phyloP scores from a whole-genome alignment of 2,329 filamentous ascomycete genomes.

The Mariannaea elegans region DNA sequence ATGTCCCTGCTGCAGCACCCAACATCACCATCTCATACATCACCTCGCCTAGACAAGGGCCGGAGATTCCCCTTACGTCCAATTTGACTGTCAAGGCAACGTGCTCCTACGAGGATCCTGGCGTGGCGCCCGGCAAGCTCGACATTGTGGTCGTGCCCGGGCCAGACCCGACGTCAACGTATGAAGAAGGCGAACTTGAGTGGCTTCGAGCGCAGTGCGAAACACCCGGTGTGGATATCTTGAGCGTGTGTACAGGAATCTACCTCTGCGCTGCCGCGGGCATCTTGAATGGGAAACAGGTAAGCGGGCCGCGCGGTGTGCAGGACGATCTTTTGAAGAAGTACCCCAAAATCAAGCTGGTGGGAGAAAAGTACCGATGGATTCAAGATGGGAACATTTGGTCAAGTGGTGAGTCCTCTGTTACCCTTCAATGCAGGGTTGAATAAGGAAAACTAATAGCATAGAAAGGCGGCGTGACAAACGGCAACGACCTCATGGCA shows the following conservation, averaged over 20 bases:
- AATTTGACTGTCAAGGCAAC: constrained; percentile 50
- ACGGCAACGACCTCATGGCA: constrained; percentile 64
- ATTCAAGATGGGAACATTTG: constrained; percentile 62
- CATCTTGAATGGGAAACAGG: constrained; percentile 54
- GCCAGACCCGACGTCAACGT: constrained; percentile 50
- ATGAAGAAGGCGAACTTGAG: constrained; percentile 45
- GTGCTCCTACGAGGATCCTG: constrained; percentile 54
- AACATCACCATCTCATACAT: constrained; percentile 57
- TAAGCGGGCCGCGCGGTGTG: constrained; percentile 57
- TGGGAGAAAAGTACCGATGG: constrained; percentile 60
- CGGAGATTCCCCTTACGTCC: constrained; percentile 54
- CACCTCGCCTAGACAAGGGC: constrained; percentile 47
- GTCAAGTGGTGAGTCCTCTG: constrained; percentile 56
- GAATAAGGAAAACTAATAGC: no score
- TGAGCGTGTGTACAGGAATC: constrained; percentile 62
- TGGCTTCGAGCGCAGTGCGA: constrained; percentile 56
- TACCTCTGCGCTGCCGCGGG: constrained; percentile 59
- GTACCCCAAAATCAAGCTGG: constrained; percentile 52
- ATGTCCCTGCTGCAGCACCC: constrained; percentile 53
- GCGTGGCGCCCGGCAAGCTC: constrained; percentile 59
- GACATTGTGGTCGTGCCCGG: constrained; percentile 62
- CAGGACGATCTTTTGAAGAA: constrained; percentile 50
- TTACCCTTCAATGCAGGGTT: no score
- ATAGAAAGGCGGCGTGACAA: constrained; percentile 66
- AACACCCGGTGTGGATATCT: constrained; percentile 53